A percentile compares a stretch with the other conserved stretches of the same genome.
Conservation (phyloP, 2,329 filamentous ascomycete genomes). For the Blumeriella jaapii region DNA sequence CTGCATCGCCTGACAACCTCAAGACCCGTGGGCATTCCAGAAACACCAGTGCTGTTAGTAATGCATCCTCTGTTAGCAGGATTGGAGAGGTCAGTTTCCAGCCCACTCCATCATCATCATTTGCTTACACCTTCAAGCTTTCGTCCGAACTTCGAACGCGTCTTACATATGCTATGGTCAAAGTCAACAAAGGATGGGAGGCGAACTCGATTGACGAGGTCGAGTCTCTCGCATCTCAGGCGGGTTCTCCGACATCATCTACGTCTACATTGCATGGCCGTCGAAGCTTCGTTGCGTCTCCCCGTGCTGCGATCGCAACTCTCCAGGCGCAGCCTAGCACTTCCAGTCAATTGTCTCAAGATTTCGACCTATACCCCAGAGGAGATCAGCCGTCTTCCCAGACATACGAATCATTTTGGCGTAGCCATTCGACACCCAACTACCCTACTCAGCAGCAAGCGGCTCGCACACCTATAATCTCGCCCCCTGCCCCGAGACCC, state of each 20-base stretch:
- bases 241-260: constrained; percentile 50
- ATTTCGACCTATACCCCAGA: constrained; percentile 28
- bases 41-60: constrained; percentile 57
- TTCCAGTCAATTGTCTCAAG: constrained; percentile 11
- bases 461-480: constrained; percentile 30
- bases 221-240: constrained; percentile 60
- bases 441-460: constrained; percentile 30
- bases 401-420: constrained; percentile 36
- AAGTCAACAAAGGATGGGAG: constrained; percentile 85
- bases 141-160: constrained; percentile 63
- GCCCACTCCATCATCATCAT: background rate
- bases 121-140: constrained; percentile 21
- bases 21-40: constrained; percentile 46
- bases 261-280: constrained; percentile 42
- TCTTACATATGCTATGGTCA: constrained; percentile 86
- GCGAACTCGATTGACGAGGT: constrained; percentile 66
- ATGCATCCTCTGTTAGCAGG: constrained; percentile 50
- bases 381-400: constrained; percentile 22
- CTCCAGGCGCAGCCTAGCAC: constrained; percentile 22
- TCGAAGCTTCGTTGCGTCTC: constrained; percentile 42
- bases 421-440: constrained; percentile 29
- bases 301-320: constrained; percentile 33
- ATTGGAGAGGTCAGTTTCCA: constrained; percentile 58
- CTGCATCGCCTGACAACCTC: constrained; percentile 32
- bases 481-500: constrained; percentile 36